Conservation (phyloP, 164 flowering plant genomes). For the Tetrastigma voinierianum region DNA sequence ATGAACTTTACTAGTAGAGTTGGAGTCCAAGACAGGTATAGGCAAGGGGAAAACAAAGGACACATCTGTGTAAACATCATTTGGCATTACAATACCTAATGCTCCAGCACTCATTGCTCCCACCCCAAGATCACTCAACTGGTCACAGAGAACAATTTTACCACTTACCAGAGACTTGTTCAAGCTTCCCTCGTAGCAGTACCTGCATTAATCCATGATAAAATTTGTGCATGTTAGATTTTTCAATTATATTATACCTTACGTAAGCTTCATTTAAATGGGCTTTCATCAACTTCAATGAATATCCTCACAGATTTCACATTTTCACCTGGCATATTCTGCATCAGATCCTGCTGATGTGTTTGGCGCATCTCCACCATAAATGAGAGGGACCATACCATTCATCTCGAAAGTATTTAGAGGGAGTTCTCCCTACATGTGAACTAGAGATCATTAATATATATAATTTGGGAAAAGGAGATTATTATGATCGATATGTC, state of each 20-base stretch:
- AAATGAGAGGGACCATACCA: not conserved
- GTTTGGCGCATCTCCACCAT: slow-evolving; percentile 12
- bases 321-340: not conserved
- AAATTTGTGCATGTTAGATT: too few relatives aligned
- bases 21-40: not conserved
- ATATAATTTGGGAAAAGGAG: not conserved
- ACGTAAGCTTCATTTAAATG: too few relatives aligned
- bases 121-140: not conserved
- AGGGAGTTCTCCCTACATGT: slow-evolving; percentile 7
- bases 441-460: not conserved
- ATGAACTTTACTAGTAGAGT: not conserved
- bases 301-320: not conserved
- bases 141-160: slow-evolving; percentile 32
- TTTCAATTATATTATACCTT: too few relatives aligned
- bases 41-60: slow-evolving; percentile 9
- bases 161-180: slow-evolving; percentile 19
- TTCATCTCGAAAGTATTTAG: slow-evolving; percentile 8
- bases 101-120: slow-evolving; percentile 6
- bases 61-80: not conserved
- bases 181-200: slow-evolving; percentile 15
- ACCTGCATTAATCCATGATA: slow-evolving; percentile 15
- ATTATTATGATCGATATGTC: not conserved
- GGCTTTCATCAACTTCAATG: too few relatives aligned
- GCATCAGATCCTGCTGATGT: not conserved
- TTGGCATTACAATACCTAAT: slow-evolving; percentile 10